phyloP scores from a whole-genome alignment of 306 rosid genomes.

The Pueraria montana region DNA sequence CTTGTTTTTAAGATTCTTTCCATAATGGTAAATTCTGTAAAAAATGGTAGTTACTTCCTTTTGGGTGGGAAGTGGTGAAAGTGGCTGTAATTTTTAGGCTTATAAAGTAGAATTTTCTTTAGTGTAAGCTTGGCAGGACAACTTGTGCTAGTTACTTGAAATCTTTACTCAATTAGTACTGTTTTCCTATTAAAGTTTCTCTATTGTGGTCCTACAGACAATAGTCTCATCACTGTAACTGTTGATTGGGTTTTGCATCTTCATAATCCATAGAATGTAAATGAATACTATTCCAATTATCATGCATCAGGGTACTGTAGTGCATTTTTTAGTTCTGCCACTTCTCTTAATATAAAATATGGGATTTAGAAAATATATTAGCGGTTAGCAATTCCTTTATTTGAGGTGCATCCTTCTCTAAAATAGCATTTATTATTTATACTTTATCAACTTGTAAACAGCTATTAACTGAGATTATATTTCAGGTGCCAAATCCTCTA shows the following conservation, averaged over 20 bases:
- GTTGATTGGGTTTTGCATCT: conserved; percentile 24
- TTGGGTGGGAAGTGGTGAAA: neutral
- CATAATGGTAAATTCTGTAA: conserved; percentile 17
- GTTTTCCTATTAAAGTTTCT: neutral
- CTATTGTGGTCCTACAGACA: conserved; percentile 18
- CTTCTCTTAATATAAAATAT: conserved; percentile 6
- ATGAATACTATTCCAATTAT: conserved; percentile 12
- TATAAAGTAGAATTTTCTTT: conserved; percentile 22
- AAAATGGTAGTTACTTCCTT: neutral
- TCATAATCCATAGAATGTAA: neutral
- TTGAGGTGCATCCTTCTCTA: conserved; percentile 2
- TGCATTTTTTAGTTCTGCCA: conserved; percentile 11
- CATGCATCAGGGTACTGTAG: neutral
- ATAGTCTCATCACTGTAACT: neutral
- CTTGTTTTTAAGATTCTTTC: neutral
- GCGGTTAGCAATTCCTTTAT: conserved; percentile 32
- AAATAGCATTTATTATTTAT: conserved; percentile 12
- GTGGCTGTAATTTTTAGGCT: conserved; percentile 16
- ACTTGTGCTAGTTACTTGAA: neutral
- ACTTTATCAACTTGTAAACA: conserved; percentile 28
- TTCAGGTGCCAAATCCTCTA: conserved; percentile 97
- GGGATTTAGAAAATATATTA: conserved; percentile 2
- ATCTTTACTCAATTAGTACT: neutral
- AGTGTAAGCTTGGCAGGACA: conserved; percentile 5
- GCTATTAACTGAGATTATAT: conserved; percentile 43